phyloP scores from a whole-genome alignment of 2,329 filamentous ascomycete species.

The Aspergillus candidus region DNA sequence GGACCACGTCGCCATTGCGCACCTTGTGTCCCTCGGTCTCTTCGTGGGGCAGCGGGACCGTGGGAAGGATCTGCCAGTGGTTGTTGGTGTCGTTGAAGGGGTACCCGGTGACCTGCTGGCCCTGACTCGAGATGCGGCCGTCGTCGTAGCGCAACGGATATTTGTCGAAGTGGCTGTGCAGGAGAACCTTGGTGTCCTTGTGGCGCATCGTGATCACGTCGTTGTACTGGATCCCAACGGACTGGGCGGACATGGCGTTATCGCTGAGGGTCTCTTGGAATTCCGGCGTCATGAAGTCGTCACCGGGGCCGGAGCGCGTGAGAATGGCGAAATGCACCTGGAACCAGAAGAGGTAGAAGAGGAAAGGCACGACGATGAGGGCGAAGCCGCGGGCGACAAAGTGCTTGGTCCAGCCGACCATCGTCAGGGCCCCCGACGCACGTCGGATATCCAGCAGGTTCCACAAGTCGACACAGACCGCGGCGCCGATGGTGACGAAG shows the following conservation, averaged over 20 bases:
- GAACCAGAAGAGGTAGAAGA: slow-evolving; percentile 99
- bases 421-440: slow-evolving; percentile 68
- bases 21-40: slow-evolving; percentile 59
- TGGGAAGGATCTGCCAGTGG: slow-evolving; percentile 87
- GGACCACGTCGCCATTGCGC: slow-evolving; percentile 76
- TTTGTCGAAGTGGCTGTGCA: slow-evolving; percentile 83
- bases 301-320: slow-evolving; percentile 80
- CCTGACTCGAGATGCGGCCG: slow-evolving; percentile 92
- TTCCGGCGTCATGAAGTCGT: slow-evolving; percentile 97
- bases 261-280: slow-evolving; percentile 97
- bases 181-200: slow-evolving; percentile 94
- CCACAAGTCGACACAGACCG: slow-evolving; percentile 92
- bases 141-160: slow-evolving; percentile 97
- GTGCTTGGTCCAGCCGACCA: slow-evolving; percentile 80
- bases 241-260: slow-evolving; percentile 84
- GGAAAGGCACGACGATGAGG: slow-evolving; percentile 83
- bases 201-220: slow-evolving; percentile 82
- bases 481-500: slow-evolving; percentile 93
- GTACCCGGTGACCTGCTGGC: slow-evolving; percentile 96
- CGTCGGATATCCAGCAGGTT: slow-evolving; percentile 86
- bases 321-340: slow-evolving; percentile 96
- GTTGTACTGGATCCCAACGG: slow-evolving; percentile 81
- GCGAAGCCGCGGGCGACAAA: slow-evolving; percentile 81
- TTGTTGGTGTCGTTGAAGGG: slow-evolving; percentile 99
- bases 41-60: slow-evolving; percentile 47